Evolutionary conservation across 2,329 filamentous ascomycete species (phyloP), one percentile per base, ranked within the genome.

Genomic region (Fusarium burgessii): DNA sequence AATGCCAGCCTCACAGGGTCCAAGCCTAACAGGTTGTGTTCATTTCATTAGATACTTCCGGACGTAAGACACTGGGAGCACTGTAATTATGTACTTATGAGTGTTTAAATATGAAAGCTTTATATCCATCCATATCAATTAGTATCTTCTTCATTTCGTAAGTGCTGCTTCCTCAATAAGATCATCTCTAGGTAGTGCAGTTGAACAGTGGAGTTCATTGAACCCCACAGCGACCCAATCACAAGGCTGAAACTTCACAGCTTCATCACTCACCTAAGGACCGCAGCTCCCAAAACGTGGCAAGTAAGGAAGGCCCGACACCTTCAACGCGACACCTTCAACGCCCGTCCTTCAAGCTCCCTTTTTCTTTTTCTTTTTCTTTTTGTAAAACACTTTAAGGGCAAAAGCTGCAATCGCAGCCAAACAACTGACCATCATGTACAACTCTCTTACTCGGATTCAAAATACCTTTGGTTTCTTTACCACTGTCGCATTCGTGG

Each of bases 401-500:
- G 58, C 32, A 68, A 62, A 70, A 68, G 68, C 71, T 61, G 66
- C 68, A 49, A 56, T 58, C 54, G 61, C 62, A 59, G 59, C 49
- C 52, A 47, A 35, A 33, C n/a, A 54, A 54, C 18, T 62, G 66
- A 71, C 78, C 84, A 86, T 66, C 67, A 98, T 99, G 96, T 92
- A 98, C 83, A 97, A 93, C 78, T 89, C 92, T 49, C 83, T 97
- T 51, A 94, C 93, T 70, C 93, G 96, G 74, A 82, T 92, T 74
- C 96, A 99, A 83, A 95, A 94, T 84, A 91, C 94, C 80, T 99
- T 99, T 81, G 94, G 96, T 82, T 98, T 97, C 89, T 98, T 98
- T 87, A 98, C 96, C 20, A 97, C 94, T 29, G 94, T 98, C 71
- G 92, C 92, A 62, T 96, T 97, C 78, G 89, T 89, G 62, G 88